phyloP scores from a whole-genome alignment of 441 rosid species.

The Populus hybrid region DNA sequence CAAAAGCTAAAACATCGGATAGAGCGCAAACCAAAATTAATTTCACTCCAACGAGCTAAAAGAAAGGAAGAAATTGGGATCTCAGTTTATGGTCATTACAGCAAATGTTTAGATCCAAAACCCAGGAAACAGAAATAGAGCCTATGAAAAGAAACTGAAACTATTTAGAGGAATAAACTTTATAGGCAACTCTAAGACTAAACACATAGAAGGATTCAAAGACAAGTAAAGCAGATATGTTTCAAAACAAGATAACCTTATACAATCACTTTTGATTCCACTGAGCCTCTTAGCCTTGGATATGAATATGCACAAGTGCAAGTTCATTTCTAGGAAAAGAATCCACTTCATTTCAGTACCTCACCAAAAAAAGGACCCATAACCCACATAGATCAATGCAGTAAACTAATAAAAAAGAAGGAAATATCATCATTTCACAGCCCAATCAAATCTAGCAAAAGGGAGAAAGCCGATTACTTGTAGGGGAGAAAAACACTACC shows the following conservation, averaged over 20 bases:
- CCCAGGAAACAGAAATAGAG: conserved; percentile 7
- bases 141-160: neutral
- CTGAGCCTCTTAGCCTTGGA: neutral
- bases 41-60: neutral
- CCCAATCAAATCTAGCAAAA: conserved; percentile 24
- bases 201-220: conserved; percentile 22
- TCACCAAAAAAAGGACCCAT: neutral
- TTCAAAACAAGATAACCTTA: neutral
- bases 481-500: conserved; percentile 19
- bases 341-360: conserved; percentile 17
- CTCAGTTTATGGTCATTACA: conserved; percentile 12
- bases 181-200: conserved; percentile 11
- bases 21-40: neutral
- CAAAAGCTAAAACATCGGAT: neutral
- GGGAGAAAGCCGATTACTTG: neutral
- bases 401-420: conserved; percentile 1
- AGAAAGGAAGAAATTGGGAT: conserved; percentile 2
- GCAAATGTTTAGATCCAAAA: conserved; percentile 28
- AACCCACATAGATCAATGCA: conserved; percentile 29
- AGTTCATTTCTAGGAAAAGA: neutral
- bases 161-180: neutral
- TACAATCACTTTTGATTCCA: neutral
- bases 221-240: neutral
- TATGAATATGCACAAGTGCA: neutral
- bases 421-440: conserved; percentile 9